These are phyloP conservation scores for Globisporangium mamillatum DNA, from an alignment of 352 stramenopile species.

Conservation along the genomic window DNA sequence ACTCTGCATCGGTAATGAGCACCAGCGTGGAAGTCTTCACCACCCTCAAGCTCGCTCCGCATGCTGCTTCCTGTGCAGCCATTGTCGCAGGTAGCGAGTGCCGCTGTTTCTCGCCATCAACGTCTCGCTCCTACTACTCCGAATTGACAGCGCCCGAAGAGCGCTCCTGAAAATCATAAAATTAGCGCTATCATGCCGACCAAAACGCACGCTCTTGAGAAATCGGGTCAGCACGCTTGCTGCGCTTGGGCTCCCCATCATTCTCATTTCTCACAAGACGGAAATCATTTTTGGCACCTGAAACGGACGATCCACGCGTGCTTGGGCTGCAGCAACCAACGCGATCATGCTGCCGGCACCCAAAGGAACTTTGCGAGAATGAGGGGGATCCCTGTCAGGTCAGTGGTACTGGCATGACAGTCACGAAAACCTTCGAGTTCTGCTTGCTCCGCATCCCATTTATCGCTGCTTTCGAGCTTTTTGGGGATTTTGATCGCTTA, in stretches of 20 bases:
- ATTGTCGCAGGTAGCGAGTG: slow-evolving; percentile 7
- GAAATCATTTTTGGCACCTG: not conserved
- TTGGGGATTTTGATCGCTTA: not conserved
- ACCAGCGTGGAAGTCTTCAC: slow-evolving; percentile 28
- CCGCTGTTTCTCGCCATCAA: not conserved
- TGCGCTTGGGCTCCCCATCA: not conserved
- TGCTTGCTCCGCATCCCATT: not conserved
- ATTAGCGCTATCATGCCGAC: not conserved
- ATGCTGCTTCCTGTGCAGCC: not conserved
- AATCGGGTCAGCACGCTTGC: not conserved
- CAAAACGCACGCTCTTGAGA: not conserved
- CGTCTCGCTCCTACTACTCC: not conserved
- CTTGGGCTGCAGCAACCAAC: not conserved
- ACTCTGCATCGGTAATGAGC: slow-evolving; percentile 30
- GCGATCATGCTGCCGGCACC: not conserved
- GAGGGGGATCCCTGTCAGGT: not conserved
- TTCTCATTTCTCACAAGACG: not conserved
- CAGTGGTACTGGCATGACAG: not conserved
- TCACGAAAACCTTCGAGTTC: not conserved
- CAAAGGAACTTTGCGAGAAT: not conserved
- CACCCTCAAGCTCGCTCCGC: not conserved
- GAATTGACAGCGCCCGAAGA: not conserved
- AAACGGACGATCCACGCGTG: not conserved
- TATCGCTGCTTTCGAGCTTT: not conserved
- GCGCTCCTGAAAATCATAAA: not conserved